A percentile compares a stretch with the other conserved stretches of the same genome.
phyloP scores from a whole-genome alignment of 768 basidiomycete species.

The Gymnopilus dilepis region DNA sequence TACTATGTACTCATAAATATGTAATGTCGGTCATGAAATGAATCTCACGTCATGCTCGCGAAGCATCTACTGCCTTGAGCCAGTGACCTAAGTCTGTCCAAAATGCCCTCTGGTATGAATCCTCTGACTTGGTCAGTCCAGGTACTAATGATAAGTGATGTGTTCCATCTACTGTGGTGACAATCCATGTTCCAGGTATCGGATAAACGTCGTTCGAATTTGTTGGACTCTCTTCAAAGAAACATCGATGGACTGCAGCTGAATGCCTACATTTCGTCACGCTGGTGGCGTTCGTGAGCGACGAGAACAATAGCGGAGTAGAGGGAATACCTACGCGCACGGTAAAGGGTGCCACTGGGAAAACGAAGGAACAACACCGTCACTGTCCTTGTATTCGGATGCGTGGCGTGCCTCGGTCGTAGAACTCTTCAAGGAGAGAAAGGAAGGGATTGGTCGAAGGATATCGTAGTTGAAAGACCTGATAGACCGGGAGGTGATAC shows the following conservation, averaged over 20 bases:
- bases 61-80: conserved; percentile 40
- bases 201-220: not conserved
- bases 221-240: not conserved
- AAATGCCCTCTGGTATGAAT: conserved; percentile 41
- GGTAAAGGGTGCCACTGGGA: conserved; percentile 56
- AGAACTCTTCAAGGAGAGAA: conserved; percentile 21
- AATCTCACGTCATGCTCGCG: not conserved
- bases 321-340: conserved; percentile 40
- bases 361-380: conserved; percentile 55
- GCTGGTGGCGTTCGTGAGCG: conserved; percentile 4
- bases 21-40: not conserved
- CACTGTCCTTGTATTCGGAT: conserved; percentile 46
- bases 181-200: conserved; percentile 48
- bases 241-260: not conserved
- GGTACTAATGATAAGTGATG: conserved; percentile 48
- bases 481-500: conserved; percentile 34
- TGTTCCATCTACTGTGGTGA: conserved; percentile 36
- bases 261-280: conserved; percentile 20
- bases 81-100: conserved; percentile 45
- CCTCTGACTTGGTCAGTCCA: conserved; percentile 35
- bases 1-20: too few relatives aligned
- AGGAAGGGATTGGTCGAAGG: conserved; percentile 41
- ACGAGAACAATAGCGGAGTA: not conserved
- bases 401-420: conserved; percentile 20
- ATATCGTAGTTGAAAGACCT: conserved; percentile 43